Base-by-base conservation (phyloP, 2,329 filamentous ascomycete species). In the Fusarium agapanthi region DNA sequence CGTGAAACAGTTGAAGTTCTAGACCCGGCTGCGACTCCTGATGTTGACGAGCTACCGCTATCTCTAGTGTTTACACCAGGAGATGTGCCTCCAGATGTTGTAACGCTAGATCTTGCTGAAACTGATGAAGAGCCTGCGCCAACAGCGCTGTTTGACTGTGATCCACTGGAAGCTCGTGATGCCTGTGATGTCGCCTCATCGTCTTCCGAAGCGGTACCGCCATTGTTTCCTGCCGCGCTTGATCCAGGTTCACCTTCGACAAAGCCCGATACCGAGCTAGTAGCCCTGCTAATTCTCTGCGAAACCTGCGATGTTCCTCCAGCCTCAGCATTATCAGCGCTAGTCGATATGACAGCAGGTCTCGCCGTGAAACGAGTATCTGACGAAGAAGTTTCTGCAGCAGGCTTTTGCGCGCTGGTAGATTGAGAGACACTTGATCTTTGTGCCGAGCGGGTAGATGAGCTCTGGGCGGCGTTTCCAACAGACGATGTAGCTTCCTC, bases 61-160 rank as follows among this genome's bases (percentile, higher is more conserved):
- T 34, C 32, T 34, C 32, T 34, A 1, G 32, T 34, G 32, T 34
- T 34, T 34, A 7, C 32, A 15, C 14, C 32, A 1, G 14, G 0
- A 3, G 32, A 34, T 15, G 3, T 34, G 32, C 14, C 32, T 34
- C 32, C 32, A 34, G 32, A 0, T 34, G 32, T 34, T 34, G 32
- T 0, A 34, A 1, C 14, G 14, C 18, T 16, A 2, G 48, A 32
- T 41, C 28, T 14, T 8, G 10, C 2, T 3, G 38, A 24, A 4
- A 26, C 13, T 2, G 30, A 44, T 6, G 44, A 13, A 30, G 32
- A 32, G 4, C 32, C 26, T 2, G 22, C 4, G 1, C 7, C 11
- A 13, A 3, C 12, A 24, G 47, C 1, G 1, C 6, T 5, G 2
- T 38, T 38, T 6, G 55, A 26, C 34, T 26, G 32, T 1, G 57